Evolutionary conservation across 176 grass and related monocot genomes (phyloP).

Genomic region (Elymus sibiricus): DNA sequence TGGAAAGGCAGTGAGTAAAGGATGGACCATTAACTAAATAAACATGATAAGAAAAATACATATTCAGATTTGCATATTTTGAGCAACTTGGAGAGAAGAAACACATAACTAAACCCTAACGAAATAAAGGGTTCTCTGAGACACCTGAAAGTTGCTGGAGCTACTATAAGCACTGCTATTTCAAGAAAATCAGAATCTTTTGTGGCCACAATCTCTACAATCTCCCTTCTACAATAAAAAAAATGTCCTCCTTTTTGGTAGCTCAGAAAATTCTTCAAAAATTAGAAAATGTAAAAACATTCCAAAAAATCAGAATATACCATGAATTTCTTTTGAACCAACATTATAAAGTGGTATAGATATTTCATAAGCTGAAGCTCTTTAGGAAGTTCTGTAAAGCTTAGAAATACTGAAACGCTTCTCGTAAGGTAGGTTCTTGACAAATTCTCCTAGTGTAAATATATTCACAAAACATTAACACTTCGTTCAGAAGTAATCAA

Average conservation of each 20-base stretch:
- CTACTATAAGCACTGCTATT: not conserved
- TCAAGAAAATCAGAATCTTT: not conserved
- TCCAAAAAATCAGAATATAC: not conserved
- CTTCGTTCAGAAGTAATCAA: not conserved
- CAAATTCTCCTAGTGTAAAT: not conserved
- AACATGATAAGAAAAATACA: not conserved
- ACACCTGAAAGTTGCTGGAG: not conserved
- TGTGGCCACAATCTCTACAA: not conserved
- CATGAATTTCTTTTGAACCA: not conserved
- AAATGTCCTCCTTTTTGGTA: not conserved
- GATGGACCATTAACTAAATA: constrained; percentile 26
- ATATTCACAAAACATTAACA: not conserved
- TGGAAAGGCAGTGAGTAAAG: constrained; percentile 22
- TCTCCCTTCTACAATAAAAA: not conserved
- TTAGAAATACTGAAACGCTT: not conserved
- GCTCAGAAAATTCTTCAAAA: not conserved
- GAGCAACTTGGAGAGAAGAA: not conserved
- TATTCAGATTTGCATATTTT: not conserved
- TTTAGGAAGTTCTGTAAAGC: not conserved
- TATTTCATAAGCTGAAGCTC: not conserved
- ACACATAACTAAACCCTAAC: not conserved
- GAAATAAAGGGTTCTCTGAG: not conserved
- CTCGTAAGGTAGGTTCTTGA: not conserved
- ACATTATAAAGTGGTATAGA: not conserved
- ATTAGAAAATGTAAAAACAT: not conserved